Conservation (phyloP, 2,329 filamentous ascomycete species). For the Xylaria sp. region DNA sequence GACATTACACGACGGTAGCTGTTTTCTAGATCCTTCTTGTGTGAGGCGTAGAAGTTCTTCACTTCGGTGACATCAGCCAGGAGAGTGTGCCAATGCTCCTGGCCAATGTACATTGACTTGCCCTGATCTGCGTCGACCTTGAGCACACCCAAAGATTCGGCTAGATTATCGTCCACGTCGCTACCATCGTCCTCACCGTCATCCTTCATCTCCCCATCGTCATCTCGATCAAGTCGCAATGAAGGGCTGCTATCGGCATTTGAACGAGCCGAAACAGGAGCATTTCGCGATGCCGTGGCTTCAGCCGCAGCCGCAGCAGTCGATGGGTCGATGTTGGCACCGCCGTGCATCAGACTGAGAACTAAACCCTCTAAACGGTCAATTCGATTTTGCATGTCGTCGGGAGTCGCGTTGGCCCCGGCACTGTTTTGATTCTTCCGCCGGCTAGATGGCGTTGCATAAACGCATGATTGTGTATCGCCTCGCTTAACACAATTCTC, state of each 20-base stretch:
- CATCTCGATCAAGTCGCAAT: constrained; percentile 63
- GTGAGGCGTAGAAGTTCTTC: constrained; percentile 84
- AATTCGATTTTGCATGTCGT: constrained; percentile 99
- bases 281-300: constrained; percentile 45
- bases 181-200: constrained; percentile 70
- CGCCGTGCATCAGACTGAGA: constrained; percentile 92
- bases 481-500: constrained; percentile 88
- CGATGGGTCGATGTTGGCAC: constrained; percentile 61
- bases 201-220: constrained; percentile 62
- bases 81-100: constrained; percentile 85
- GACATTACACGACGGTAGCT: constrained; percentile 81
- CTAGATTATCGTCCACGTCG: constrained; percentile 74
- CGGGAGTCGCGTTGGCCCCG: constrained; percentile 71
- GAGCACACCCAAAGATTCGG: constrained; percentile 80
- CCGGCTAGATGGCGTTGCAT: constrained; percentile 75
- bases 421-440: constrained; percentile 74
- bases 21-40: constrained; percentile 89
- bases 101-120: constrained; percentile 83
- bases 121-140: constrained; percentile 82
- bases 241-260: constrained; percentile 58
- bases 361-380: constrained; percentile 93
- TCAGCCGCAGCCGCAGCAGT: constrained; percentile 50
- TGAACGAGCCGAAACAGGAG: constrained; percentile 46
- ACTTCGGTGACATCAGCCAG: constrained; percentile 89
- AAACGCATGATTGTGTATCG: constrained; percentile 83